Conservation (phyloP, 2,329 filamentous ascomycete species). For the Aspergillus calidoustus region DNA sequence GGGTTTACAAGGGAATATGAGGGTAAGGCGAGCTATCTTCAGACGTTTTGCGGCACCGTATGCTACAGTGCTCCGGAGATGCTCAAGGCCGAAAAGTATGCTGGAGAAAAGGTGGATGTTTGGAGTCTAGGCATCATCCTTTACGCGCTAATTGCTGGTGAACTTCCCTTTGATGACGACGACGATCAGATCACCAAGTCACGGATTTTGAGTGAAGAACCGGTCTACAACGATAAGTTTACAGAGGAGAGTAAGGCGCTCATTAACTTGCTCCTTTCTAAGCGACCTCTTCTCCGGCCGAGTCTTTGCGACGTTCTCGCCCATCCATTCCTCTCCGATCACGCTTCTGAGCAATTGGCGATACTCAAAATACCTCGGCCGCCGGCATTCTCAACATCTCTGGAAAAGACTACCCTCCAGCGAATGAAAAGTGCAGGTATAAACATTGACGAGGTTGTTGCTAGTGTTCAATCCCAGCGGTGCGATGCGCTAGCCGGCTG, state of each 20-base stretch:
- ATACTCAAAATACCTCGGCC: slow-evolving; percentile 83
- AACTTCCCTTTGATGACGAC: slow-evolving; percentile 94
- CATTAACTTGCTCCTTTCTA: slow-evolving; percentile 81
- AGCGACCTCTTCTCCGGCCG: slow-evolving; percentile 83
- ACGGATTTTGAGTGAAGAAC: slow-evolving; percentile 83
- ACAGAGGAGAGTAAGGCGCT: slow-evolving; percentile 77
- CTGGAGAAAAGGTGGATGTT: slow-evolving; percentile 95
- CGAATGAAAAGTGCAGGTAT: slow-evolving; percentile 93
- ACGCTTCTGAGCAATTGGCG: slow-evolving; percentile 84
- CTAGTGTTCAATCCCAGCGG: slow-evolving; percentile 86
- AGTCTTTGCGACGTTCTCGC: slow-evolving; percentile 81
- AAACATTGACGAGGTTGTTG: slow-evolving; percentile 91
- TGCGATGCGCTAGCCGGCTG: slow-evolving; percentile 92
- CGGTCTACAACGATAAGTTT: slow-evolving; percentile 80
- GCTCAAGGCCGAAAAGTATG: slow-evolving; percentile 97
- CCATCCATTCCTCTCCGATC: slow-evolving; percentile 84
- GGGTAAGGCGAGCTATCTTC: slow-evolving; percentile 88
- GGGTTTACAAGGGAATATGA: slow-evolving; percentile 98
- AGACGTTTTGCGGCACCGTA: slow-evolving; percentile 96
- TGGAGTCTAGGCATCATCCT: slow-evolving; percentile 96
- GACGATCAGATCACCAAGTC: slow-evolving; percentile 85
- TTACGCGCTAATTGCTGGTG: slow-evolving; percentile 78
- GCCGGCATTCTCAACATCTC: slow-evolving; percentile 77
- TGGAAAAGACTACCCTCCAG: slow-evolving; percentile 90
- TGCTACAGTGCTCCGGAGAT: slow-evolving; percentile 99